These are phyloP conservation scores for Cucurbita maxima DNA, from an alignment of 306 rosid genomes.

Conservation along the genomic window DNA sequence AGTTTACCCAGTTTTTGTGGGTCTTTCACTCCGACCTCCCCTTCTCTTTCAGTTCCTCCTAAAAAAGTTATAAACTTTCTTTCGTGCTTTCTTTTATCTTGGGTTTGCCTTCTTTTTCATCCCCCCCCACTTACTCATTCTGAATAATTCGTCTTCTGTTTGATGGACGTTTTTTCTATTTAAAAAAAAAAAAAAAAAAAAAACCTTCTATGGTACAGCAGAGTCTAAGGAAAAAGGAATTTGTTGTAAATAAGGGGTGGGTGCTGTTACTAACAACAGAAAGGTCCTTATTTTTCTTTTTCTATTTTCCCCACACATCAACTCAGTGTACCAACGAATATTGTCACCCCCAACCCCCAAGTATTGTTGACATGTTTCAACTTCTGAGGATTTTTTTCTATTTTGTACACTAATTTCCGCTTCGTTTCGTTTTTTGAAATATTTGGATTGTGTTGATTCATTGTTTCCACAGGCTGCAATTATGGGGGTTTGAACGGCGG, in stretches of 20 bases:
- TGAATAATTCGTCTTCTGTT: constrained; percentile 14
- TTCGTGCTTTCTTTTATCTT: neutral
- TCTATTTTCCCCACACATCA: constrained; percentile 7
- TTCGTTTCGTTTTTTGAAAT: neutral
- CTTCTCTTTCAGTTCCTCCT: constrained; percentile 30
- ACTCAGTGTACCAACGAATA: constrained; percentile 6
- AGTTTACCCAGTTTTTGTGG: neutral
- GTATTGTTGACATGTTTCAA: constrained; percentile 11
- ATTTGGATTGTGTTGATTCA: neutral
- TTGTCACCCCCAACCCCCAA: neutral
- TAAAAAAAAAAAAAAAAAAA: neutral
- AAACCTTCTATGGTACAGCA: neutral
- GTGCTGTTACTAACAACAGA: neutral
- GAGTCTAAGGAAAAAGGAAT: neutral
- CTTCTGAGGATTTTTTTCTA: neutral
- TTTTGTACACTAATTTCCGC: neutral
- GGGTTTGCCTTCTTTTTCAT: too few species aligned
- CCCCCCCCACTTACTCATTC: neutral
- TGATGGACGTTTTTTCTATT: neutral
- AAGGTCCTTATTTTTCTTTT: neutral
- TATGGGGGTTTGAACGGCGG: constrained; percentile 28
- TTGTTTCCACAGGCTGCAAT: constrained; percentile 26
- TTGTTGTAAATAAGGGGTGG: neutral
- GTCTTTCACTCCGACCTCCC: constrained; percentile 36
- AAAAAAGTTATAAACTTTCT: neutral